phyloP scores from a whole-genome alignment of 1,139 yeast genomes.

The Zygosaccharomyces sapae region DNA sequence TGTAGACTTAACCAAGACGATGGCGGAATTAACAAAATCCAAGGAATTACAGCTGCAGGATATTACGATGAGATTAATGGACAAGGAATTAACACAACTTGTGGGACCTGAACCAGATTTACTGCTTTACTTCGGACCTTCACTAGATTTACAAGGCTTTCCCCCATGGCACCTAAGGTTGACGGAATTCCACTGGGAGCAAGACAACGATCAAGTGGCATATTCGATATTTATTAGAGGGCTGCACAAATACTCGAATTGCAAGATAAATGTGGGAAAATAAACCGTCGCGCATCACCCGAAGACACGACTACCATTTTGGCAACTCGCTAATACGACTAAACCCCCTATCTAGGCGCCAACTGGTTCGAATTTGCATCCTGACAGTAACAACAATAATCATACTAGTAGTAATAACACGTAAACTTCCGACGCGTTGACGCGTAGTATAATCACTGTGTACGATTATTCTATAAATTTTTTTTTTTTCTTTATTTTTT shows the following conservation, averaged over 20 bases:
- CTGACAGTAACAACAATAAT: too few relatives aligned
- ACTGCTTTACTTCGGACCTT: conserved; percentile 78
- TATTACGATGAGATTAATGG: conserved; percentile 68
- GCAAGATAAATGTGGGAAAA: conserved; percentile 85
- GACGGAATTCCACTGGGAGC: conserved; percentile 86
- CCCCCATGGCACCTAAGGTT: conserved; percentile 98
- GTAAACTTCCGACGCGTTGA: not conserved
- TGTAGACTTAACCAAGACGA: conserved; percentile 80
- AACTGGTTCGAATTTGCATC: not conserved
- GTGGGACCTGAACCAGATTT: conserved; percentile 92
- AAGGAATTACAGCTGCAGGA: conserved; percentile 63
- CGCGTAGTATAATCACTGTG: conserved; percentile 4
- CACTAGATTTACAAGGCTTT: conserved; percentile 81
- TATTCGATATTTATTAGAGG: conserved; percentile 87
- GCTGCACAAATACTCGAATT: conserved; percentile 68
- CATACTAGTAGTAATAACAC: not conserved
- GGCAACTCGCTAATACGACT: conserved; percentile 2
- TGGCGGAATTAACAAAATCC: conserved; percentile 68
- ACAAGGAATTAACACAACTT: conserved; percentile 66
- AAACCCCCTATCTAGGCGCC: not conserved
- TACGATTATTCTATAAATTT: conserved; percentile 1
- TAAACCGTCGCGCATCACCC: conserved; percentile 25
- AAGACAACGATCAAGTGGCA: conserved; percentile 71
- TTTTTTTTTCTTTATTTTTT: conserved; percentile 4
- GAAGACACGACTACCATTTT: conserved; percentile 1